Evolutionary conservation across 352 stramenopile genomes (phyloP), one percentile per base, ranked within the genome.

Genomic region (Globisporangium okanoganense): DNA sequence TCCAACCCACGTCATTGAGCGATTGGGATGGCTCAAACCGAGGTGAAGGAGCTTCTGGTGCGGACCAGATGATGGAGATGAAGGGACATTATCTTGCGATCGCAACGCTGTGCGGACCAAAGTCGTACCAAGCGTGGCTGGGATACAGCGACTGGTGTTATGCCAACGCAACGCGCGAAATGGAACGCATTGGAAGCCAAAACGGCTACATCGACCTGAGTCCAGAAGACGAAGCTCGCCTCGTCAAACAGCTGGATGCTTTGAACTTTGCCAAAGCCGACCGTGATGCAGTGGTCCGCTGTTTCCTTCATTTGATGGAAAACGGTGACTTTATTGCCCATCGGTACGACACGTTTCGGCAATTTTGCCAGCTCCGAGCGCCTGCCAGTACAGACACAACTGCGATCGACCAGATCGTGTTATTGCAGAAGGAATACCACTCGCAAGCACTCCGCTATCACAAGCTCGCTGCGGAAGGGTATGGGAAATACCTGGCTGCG

Each of bases 61-160:
- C 25, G 67, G 55, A 62, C 5, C 20, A 54, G 44, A 22, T 10
- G 1, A 24, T 64, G 3, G 53, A 70, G 10, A 35, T 65, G n/a
- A 61, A 61, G 18, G 61, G 60, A 1, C 40, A 47, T 1, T 40
- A 66, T 62, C 33, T 72, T 29, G 44, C 35, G 48, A 22, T 75
- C 56, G 82, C 79, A 4, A 76, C 75, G 6, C 41, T 64, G 12
- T 47, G 88, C 20, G 58, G 59, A 0, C 70, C 75, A 31, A 65
- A 62, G 29, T 84, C 75, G 48, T 45, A 69, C 5, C 73, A 76
- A 35, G 76, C 72, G 1, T 94, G 82, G 82, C 57, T 84, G 44
- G 56, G 68, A 25, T 94, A 88, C 48, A 79, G 80, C 60, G 69
- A 90, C 55, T 94, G 85, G 85, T 88, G 75, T 33, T 90, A 94